These are phyloP conservation scores for Paraphoma chrysanthemicola DNA, from an alignment of 2,329 filamentous ascomycete genomes.

Conservation along the genomic window DNA sequence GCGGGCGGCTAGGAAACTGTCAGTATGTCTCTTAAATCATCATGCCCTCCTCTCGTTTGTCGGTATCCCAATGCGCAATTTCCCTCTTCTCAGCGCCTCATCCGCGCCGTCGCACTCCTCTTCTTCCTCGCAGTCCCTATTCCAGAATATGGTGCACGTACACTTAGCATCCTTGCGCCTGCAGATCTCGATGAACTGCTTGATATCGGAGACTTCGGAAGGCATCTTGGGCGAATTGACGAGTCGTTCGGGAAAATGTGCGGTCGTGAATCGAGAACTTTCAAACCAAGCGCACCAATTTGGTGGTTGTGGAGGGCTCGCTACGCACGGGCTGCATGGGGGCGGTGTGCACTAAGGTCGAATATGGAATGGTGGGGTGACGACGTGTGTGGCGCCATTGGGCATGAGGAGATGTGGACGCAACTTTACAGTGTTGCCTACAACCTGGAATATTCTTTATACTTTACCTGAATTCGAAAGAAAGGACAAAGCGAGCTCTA, in stretches of 20 bases:
- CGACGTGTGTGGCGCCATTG: conserved; percentile 33
- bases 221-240: conserved; percentile 80
- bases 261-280: conserved; percentile 37
- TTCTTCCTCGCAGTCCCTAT: neutral
- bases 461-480: neutral
- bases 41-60: neutral
- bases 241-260: conserved; percentile 18
- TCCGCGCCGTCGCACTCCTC: neutral
- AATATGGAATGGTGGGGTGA: conserved; percentile 28
- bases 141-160: conserved; percentile 63
- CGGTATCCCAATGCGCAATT: neutral
- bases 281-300: conserved; percentile 16
- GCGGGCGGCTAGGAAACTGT: conserved; percentile 53
- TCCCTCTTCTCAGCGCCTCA: neutral
- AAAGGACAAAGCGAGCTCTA: neutral
- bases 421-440: conserved; percentile 14
- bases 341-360: conserved; percentile 27
- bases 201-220: conserved; percentile 97
- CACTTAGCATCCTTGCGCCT: conserved; percentile 99
- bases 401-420: conserved; percentile 6
- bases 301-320: conserved; percentile 43
- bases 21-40: conserved; percentile 1
- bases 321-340: conserved; percentile 40
- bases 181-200: conserved; percentile 99
- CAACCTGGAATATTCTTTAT: neutral